Conservation (phyloP, 257 asterid genomes). For the Fraxinus pennsylvanica region DNA sequence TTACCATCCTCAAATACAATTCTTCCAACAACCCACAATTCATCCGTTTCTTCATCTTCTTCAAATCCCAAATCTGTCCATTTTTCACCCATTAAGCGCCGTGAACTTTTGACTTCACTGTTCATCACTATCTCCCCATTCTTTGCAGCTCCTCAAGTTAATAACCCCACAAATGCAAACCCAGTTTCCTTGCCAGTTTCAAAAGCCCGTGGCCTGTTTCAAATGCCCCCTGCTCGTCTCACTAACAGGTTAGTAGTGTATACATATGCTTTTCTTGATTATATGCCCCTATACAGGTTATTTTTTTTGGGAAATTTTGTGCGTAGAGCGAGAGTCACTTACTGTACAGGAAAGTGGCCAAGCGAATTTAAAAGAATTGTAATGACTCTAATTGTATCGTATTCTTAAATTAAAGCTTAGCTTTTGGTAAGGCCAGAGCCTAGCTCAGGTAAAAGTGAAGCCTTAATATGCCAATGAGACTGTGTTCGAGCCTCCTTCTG, state of each 20-base stretch:
- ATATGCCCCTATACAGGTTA: neutral
- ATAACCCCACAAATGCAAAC: slow-evolving; percentile 27
- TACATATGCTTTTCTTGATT: neutral
- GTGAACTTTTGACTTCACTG: slow-evolving; percentile 51
- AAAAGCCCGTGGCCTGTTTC: slow-evolving; percentile 91
- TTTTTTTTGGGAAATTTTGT: neutral
- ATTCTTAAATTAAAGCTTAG: too few species aligned
- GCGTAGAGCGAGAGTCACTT: neutral
- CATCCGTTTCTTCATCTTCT: slow-evolving; percentile 30
- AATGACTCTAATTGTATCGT: too few species aligned
- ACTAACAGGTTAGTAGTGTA: slow-evolving; percentile 51
- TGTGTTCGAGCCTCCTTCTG: too few species aligned
- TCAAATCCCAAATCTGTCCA: slow-evolving; percentile 20
- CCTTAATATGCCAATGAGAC: too few species aligned
- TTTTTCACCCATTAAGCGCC: slow-evolving; percentile 48
- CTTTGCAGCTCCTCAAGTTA: slow-evolving; percentile 36
- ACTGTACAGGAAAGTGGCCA: too few species aligned
- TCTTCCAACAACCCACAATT: slow-evolving; percentile 22
- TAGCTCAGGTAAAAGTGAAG: too few species aligned
- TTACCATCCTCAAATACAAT: slow-evolving; percentile 32
- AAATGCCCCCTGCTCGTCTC: slow-evolving; percentile 92
- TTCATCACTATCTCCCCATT: slow-evolving; percentile 54
- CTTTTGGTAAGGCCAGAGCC: too few species aligned
- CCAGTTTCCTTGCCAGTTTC: slow-evolving; percentile 42
- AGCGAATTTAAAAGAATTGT: too few species aligned